Base-by-base conservation (phyloP, 2,329 filamentous ascomycete genomes). In the Cercospora beticola region DNA sequence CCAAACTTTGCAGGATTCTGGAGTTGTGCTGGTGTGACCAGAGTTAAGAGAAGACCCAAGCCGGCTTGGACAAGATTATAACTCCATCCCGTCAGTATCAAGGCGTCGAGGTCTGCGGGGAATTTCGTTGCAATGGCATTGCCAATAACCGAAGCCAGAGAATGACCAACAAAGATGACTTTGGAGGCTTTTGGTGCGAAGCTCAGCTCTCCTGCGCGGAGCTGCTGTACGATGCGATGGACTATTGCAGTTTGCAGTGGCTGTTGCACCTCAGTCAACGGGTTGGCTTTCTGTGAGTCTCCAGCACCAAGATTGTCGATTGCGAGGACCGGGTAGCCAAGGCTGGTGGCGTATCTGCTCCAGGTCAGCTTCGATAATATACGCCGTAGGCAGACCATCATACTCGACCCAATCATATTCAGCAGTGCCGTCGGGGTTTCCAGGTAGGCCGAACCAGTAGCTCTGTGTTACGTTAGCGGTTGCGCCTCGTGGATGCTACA, bases 221-320 rank as follows among this genome's bases (percentile, higher is more conserved):
- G 66, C 62, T 65, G 66, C 18, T 62, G 62, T 10, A 61, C 66
- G 54, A 72, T 69, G 21, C 65, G 33, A 46, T 72, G 70, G 1
- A 70, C 18, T 5, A 72, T 70, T 4, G 66, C 70, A 18, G 66
- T 68, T 30, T 72, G 70, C 16, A 72, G 68, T 23, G 68, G 66
- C 43, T 69, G 66, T 28, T 71, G 71, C 18, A 71, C 71, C 43
- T 66, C 62, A 7, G 67, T 69, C 56, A 71, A 59, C 5, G 71
- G 71, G 43, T 72, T 64, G 14, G 67, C 65, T 36, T 71, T 71
- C 28, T 64, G 61, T 10, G 67, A 71, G 57, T 67, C 63, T 30
- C 70, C 68, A 18, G 68, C 66, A 43, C 68, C 70, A n/a, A 70
- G 68, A 23, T 68, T 70, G 43, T 72, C 70, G 52, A 72, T 68